Evolutionary conservation across 208 protist species (phyloP).

Genomic region (Blastocrithidia nonstop): DNA sequence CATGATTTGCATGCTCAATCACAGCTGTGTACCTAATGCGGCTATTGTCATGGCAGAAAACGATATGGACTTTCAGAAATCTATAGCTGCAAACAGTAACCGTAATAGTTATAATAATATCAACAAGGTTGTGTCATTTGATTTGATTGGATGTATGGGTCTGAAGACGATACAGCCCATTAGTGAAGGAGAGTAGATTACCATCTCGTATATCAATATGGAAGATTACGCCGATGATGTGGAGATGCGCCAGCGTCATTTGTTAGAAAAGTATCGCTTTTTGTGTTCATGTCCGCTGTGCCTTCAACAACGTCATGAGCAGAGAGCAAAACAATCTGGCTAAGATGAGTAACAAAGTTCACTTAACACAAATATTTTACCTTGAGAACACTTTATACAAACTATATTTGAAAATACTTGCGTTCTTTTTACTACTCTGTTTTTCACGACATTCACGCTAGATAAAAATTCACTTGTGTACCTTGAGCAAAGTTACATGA

Average conservation of each 20-base stretch:
- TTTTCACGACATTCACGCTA: neutral
- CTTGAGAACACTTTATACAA: no score
- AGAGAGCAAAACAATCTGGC: constrained; percentile 2
- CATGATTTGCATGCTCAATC: constrained; percentile 68
- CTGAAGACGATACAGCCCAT: constrained; percentile 39
- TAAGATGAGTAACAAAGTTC: neutral
- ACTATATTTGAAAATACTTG: neutral
- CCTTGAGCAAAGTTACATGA: no score
- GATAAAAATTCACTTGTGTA: no score
- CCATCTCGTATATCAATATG: constrained; percentile 69
- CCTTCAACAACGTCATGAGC: constrained; percentile 12
- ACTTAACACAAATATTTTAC: no score
- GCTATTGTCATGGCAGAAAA: constrained; percentile 33
- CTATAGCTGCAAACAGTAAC: constrained; percentile 3
- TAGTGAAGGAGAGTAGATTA: constrained; percentile 53
- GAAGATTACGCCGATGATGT: constrained; percentile 23
- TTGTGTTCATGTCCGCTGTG: constrained; percentile 40
- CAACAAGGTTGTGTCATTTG: no score
- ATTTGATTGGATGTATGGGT: constrained; percentile 14
- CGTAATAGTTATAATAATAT: constrained; percentile 5
- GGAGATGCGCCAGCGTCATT: constrained; percentile 12
- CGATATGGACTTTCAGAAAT: constrained; percentile 4
- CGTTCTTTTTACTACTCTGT: neutral
- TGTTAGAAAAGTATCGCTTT: constrained; percentile 63
- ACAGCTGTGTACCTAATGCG: constrained; percentile 64